Percentiles rank a stretch among this genome's conserved stretches.
These are phyloP conservation scores for Plantago major DNA, from an alignment of 257 asterid genomes.

Conservation along the genomic window DNA sequence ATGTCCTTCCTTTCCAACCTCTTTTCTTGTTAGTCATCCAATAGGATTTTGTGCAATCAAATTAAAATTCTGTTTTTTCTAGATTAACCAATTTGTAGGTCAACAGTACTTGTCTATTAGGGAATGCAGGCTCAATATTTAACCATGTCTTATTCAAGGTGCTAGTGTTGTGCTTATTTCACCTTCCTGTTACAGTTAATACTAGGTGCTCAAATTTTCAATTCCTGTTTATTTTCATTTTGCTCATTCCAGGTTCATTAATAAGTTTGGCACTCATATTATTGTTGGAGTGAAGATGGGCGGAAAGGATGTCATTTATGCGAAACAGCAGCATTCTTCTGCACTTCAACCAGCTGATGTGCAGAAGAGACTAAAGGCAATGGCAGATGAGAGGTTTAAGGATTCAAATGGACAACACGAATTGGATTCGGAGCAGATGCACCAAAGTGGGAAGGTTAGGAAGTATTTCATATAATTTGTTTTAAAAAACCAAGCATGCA, in stretches of 20 bases:
- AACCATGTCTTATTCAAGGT: too few relatives aligned
- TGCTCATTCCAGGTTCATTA: slow-evolving; percentile 64
- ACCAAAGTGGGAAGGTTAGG: slow-evolving; percentile 56
- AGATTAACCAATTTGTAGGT: too few relatives aligned
- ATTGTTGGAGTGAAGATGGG: slow-evolving; percentile 98
- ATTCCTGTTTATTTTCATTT: not conserved
- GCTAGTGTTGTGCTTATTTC: too few relatives aligned
- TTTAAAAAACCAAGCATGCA: slow-evolving; percentile 5
- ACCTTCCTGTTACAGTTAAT: too few relatives aligned
- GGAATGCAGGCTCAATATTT: too few relatives aligned
- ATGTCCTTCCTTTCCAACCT: too few relatives aligned
- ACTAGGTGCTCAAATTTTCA: not conserved
- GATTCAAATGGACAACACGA: slow-evolving; percentile 52
- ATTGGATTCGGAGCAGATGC: slow-evolving; percentile 36
- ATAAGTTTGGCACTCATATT: slow-evolving; percentile 87
- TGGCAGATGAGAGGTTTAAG: slow-evolving; percentile 84
- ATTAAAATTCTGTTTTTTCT: not conserved
- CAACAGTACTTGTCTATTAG: too few relatives aligned
- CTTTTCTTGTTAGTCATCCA: slow-evolving; percentile 7
- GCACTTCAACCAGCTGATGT: slow-evolving; percentile 79
- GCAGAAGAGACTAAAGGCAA: slow-evolving; percentile 67
- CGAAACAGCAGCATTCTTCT: slow-evolving; percentile 95
- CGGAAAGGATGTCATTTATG: slow-evolving; percentile 83
- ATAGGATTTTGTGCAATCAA: not conserved
- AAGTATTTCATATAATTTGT: slow-evolving; percentile 11